Evolutionary conservation across 2,329 filamentous ascomycete genomes (phyloP), one percentile per base, ranked within the genome.

Genomic region (Teratosphaeria viscida): DNA sequence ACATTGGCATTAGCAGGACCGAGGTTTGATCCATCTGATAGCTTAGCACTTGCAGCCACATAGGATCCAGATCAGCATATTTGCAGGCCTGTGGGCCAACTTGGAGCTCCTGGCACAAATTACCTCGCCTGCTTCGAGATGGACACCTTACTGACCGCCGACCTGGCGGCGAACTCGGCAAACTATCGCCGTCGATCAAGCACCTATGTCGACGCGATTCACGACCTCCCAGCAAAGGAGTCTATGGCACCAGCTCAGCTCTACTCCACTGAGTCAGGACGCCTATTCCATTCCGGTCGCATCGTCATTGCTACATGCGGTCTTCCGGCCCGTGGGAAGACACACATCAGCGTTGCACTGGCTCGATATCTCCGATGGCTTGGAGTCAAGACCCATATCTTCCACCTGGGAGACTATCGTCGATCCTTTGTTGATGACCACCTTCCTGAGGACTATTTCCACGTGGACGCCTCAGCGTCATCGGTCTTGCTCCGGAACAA

Each of bases 251-350:
- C 94, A 34, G 94, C 94, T 66, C 94, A 99, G 77, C 82, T 99
- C 54, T 99, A 99, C 78, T 96, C 91, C 74, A 99, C 94, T 57
- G 95, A 97, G 82, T 97, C 92, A 55, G 94, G 94, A 55, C 85
- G 94, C 52, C 85, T 99, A 34, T 99, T 99, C 73, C 94, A 99
- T 75, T 96, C 94, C 26, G 94, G 94, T 55, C 86, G 92, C 60
- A 99, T 99, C 72, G 92, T 92, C 55, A 97, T 99, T 68, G 92
- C 94, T 65, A 96, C 96, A 73, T 94, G 97, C 66, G 94, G 94
- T 27, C 83, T 96, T 34, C 94, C 94, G 52, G 94, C 94, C 47
- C 86, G 94, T 70, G 94, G 94, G 62, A 99, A 99, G 77, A 99
- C 94, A 82, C 94, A 99, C 70, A 95, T 96, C 57, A 96, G 92